Evolutionary conservation across 176 grass and related monocot genomes (phyloP), one percentile per base, ranked within the genome.

Genomic region (Aegilops speltoides): DNA sequence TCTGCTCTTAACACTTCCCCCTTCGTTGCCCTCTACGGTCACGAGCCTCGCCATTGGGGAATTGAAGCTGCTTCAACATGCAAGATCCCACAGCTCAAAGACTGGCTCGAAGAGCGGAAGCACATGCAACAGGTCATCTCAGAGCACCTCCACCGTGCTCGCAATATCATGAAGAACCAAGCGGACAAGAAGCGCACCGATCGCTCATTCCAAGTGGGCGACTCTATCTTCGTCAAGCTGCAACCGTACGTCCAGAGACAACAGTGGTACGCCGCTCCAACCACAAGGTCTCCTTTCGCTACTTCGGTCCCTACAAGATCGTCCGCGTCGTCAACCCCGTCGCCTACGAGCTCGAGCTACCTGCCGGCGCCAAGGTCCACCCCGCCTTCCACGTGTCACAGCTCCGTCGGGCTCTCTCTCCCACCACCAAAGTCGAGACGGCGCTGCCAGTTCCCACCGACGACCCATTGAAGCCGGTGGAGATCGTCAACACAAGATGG

Each of bases 351-450:
- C 17, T 57, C 1, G 19, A 57, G 6, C 54, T 57, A 6, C 54
- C 54, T 0, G 5, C 4, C 2, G 54, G 1, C 6, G 17, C 54
- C 54, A 57, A 22, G 19, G 16, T 57, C 1, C 17, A 57, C 19
- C 54, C 54, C 6, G 16, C 20, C 6, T 57, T 57, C 54, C 54
- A 57, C 19, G 54, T 57, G 0, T 57, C 15, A 1, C 54, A 57
- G 5, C 19, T 57, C 0, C 54, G 5, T 0, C 38, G 8, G 1
- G 38, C 8, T 0, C 38, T 40, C 8, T 1, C 8, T 2, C 8
- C 38, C 1, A 40, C 1, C 8, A 40, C 38, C 1, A 0, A 1
- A 1, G 2, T 40, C 8, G 38, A 40, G 8, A 2, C 1, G 7
- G 1, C 1, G 1, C 38, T 40, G 1, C 38, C 38, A 10, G 38